Evolutionary conservation across 352 stramenopile species (phyloP).

Genomic region (Thalassiosira exigua): DNA sequence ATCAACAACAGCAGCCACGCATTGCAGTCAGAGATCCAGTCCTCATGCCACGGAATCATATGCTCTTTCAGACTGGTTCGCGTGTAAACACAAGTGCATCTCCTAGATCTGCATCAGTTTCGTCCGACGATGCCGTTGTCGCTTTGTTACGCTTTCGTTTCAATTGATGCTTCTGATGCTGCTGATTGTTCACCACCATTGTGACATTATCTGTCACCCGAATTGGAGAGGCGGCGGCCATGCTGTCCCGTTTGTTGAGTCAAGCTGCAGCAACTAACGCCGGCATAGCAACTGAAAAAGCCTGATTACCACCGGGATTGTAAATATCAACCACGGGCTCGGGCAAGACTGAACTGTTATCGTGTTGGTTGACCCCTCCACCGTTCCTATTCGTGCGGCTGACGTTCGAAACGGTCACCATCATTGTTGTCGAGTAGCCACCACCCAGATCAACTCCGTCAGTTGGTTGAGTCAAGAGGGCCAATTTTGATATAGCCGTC

Average conservation of each 20-base stretch:
- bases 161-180: neutral
- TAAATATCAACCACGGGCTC: neutral
- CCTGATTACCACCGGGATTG: slow-evolving; percentile 2
- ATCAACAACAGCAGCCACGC: too few relatives aligned
- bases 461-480: slow-evolving; percentile 4
- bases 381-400: neutral
- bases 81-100: too few relatives aligned
- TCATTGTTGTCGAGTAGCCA: neutral
- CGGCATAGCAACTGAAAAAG: neutral
- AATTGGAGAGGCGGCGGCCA: neutral
- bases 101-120: too few relatives aligned
- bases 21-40: too few relatives aligned
- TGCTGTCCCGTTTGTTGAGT: neutral
- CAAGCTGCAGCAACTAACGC: neutral
- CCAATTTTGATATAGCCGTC: slow-evolving; percentile 4
- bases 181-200: neutral
- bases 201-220: neutral
- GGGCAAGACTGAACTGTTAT: neutral
- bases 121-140: too few relatives aligned
- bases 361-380: slow-evolving; percentile 2
- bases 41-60: too few relatives aligned
- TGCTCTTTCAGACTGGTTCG: too few relatives aligned
- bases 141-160: neutral
- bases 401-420: slow-evolving; percentile 22
- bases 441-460: slow-evolving; percentile 11